phyloP scores from a whole-genome alignment of 306 rosid genomes.

The Glycyrrhiza uralensis region DNA sequence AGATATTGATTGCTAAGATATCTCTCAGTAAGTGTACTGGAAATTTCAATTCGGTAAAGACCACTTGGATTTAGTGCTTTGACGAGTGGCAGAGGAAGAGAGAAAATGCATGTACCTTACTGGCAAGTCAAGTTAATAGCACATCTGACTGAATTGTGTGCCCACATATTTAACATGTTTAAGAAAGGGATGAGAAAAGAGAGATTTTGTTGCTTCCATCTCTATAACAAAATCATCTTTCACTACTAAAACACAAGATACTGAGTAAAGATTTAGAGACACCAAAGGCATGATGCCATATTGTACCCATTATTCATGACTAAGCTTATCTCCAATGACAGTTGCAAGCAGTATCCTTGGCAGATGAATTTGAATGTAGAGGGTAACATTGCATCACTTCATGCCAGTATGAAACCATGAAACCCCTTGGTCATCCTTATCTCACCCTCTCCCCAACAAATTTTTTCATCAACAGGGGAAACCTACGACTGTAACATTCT shows the following conservation, averaged over 20 bases:
- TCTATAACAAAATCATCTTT: conserved; percentile 1
- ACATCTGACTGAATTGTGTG: not conserved
- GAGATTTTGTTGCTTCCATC: not conserved
- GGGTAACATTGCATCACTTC: not conserved
- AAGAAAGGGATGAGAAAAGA: not conserved
- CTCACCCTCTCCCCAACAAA: not conserved
- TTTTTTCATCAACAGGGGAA: not conserved
- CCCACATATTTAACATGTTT: not conserved
- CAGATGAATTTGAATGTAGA: not conserved
- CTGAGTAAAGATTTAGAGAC: not conserved
- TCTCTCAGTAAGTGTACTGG: not conserved
- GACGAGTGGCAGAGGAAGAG: conserved; percentile 10
- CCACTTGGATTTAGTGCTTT: conserved; percentile 8
- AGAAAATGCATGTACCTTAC: not conserved
- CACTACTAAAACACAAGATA: not conserved
- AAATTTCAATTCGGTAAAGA: not conserved
- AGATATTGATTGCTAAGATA: not conserved
- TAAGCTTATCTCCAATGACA: not conserved
- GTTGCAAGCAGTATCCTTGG: not conserved
- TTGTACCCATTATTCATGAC: not conserved
- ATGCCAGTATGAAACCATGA: not conserved
- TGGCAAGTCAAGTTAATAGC: conserved; percentile 15
- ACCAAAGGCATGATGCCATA: conserved; percentile 10
- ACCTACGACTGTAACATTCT: not conserved
- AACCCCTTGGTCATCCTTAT: not conserved